Evolutionary conservation across 2,329 filamentous ascomycete genomes (phyloP), one percentile per base, ranked within the genome.

Genomic region (Penicillium sp.): DNA sequence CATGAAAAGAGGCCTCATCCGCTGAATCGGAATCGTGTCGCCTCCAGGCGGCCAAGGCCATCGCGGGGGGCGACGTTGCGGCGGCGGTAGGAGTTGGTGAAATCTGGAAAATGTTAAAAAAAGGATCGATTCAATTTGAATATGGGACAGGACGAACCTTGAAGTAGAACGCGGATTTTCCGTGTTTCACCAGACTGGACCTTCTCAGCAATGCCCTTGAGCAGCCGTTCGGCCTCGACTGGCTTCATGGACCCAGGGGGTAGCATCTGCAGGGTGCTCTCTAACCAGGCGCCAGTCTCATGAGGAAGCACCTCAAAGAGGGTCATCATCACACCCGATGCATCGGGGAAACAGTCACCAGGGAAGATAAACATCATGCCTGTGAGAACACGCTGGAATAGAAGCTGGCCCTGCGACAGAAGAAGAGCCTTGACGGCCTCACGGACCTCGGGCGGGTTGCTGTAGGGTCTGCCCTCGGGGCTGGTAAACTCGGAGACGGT

Each of bases 321-420:
- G 3, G 89, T 88, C 59, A 99, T 85, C 52, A 99, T 78, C n/a
- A 96, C 91, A 4, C 92, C 93, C 49, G 92, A 96, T 16, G 92
- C 93, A 71, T 99, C 95, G 0, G 93, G 88, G 70, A 98, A 96
- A 77, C 93, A 97, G 74, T 98, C 95, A 44, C 91, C 86, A 0
- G 95, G 96, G 78, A 99, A 99, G 0, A 90, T 96, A 73, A 97
- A 97, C 93, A 99, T 98, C 93, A 99, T 96, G 59, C 95, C 95
- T 1, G 93, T 95, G 79, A 99, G 83, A 57, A 96, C 88, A 62
- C 93, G 90, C 76, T 96, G 93, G 8, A 95, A 88, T 27, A 99
- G 81, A 55, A 86, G 79, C 68, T 92, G 88, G 37, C 95, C 92
- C 62, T 92, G 87, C 1, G 81, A 78, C 2, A 82, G 63, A 25